A percentile compares a stretch with the other conserved stretches of the same genome.
Conservation (phyloP, 768 basidiomycete genomes). For the Asterophora lycoperdoides region DNA sequence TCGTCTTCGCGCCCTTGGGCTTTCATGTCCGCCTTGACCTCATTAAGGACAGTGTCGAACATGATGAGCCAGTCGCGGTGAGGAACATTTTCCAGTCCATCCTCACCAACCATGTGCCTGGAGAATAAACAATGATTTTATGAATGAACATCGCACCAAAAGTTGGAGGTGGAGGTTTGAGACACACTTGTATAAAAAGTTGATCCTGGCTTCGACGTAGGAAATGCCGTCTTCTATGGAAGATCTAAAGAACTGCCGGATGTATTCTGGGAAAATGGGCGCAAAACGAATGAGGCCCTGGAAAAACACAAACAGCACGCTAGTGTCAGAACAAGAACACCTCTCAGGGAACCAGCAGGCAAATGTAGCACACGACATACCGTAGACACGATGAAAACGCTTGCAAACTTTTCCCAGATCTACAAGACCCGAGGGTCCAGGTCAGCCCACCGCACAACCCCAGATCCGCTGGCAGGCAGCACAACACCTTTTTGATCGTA, state of each 20-base stretch:
- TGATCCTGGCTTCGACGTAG: conserved; percentile 66
- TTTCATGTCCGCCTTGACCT: conserved; percentile 50
- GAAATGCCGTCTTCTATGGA: conserved; percentile 69
- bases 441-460: neutral
- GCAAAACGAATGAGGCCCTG: conserved; percentile 46
- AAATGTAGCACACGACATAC: conserved; percentile 31
- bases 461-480: too few species aligned
- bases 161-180: neutral
- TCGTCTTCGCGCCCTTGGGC: conserved; percentile 50
- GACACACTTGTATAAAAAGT: conserved; percentile 54
- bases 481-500: conserved; percentile 54
- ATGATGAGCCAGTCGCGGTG: conserved; percentile 57
- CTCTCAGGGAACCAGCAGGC: too few species aligned
- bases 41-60: conserved; percentile 47
- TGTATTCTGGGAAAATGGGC: conserved; percentile 58
- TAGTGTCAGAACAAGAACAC: neutral
- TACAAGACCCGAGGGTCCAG: conserved; percentile 20
- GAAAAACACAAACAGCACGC: neutral
- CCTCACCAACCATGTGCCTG: conserved; percentile 53
- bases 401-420: conserved; percentile 76
- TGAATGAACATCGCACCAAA: neutral
- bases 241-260: conserved; percentile 56
- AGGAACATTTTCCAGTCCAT: conserved; percentile 53
- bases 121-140: too few species aligned
- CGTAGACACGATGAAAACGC: conserved; percentile 44